A percentile compares a stretch with the other conserved stretches of the same genome.
Conservation (phyloP, 768 basidiomycete species). For the Artomyces pyxidatus region DNA sequence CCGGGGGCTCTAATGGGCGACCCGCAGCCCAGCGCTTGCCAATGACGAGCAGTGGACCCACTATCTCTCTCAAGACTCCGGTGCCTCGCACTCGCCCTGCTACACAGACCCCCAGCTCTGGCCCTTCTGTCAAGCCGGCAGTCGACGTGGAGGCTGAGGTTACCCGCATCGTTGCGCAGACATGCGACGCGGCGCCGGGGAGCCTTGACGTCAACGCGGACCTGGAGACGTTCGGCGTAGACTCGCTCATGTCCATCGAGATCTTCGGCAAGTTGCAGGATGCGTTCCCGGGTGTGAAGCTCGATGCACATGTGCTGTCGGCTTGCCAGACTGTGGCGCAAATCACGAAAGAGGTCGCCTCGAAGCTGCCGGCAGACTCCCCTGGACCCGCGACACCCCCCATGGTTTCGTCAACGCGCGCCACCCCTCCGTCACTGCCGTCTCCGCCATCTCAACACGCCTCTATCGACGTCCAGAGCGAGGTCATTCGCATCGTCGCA, state of each 20-base stretch:
- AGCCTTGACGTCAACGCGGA: conserved; percentile 6
- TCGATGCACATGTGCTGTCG: conserved; percentile 25
- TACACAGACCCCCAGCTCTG: too few relatives aligned
- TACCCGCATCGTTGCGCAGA: conserved; percentile 30
- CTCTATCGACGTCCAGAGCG: conserved; percentile 19
- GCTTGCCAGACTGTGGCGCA: conserved; percentile 31
- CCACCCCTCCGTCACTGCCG: too few relatives aligned
- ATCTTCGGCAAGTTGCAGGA: conserved; percentile 31
- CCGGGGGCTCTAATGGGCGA: conserved; percentile 8
- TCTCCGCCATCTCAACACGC: background rate
- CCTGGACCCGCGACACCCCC: background rate
- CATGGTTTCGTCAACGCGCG: too few relatives aligned
- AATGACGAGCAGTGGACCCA: too few relatives aligned
- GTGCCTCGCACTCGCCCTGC: too few relatives aligned
- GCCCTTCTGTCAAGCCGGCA: too few relatives aligned
- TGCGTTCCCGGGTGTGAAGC: conserved; percentile 25
- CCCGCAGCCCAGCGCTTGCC: too few relatives aligned
- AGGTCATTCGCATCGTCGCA: conserved; percentile 32
- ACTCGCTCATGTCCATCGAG: conserved; percentile 24
- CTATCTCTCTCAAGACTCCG: too few relatives aligned
- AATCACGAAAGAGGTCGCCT: conserved; percentile 20
- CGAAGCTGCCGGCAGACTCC: background rate
- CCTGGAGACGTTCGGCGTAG: conserved; percentile 19
- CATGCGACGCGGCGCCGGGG: conserved; percentile 26
- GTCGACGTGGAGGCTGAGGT: conserved; percentile 25